These are phyloP conservation scores for Trichosporon sp. DNA, from an alignment of 1,284 basidiomycete genomes.

Conservation along the genomic window DNA sequence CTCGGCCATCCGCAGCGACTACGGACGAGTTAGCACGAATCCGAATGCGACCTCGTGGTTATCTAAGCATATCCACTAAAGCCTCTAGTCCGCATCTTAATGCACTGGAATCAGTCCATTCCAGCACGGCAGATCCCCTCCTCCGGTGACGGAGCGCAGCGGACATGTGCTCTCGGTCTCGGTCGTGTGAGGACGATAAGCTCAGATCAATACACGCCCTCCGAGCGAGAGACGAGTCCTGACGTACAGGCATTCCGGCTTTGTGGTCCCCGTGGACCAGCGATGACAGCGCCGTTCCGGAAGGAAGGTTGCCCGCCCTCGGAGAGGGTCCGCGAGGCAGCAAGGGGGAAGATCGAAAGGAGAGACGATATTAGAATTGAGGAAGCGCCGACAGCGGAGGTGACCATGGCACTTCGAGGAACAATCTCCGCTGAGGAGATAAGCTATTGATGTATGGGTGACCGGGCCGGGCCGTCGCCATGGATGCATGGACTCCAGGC, in stretches of 20 bases:
- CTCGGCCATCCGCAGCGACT: too few relatives aligned
- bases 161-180: background rate
- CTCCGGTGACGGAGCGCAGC: background rate
- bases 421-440: constrained; percentile 4
- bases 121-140: background rate
- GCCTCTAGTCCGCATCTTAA: too few relatives aligned
- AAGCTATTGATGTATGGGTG: background rate
- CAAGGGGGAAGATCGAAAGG: background rate
- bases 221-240: background rate
- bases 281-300: background rate
- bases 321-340: too few relatives aligned
- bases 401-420: background rate
- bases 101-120: background rate
- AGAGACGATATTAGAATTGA: background rate
- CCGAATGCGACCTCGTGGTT: too few relatives aligned
- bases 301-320: background rate
- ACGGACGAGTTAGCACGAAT: too few relatives aligned
- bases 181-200: background rate
- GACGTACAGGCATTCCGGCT: background rate
- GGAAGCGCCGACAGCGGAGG: background rate
- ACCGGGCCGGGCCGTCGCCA: too few relatives aligned
- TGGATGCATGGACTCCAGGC: too few relatives aligned
- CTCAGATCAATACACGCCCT: background rate
- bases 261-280: background rate
- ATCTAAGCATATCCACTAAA: too few relatives aligned